A percentile compares a stretch with the other conserved stretches of the same genome.
Evolutionary conservation across 2,329 filamentous ascomycete genomes (phyloP).

Genomic region (Phialophora expanda): DNA sequence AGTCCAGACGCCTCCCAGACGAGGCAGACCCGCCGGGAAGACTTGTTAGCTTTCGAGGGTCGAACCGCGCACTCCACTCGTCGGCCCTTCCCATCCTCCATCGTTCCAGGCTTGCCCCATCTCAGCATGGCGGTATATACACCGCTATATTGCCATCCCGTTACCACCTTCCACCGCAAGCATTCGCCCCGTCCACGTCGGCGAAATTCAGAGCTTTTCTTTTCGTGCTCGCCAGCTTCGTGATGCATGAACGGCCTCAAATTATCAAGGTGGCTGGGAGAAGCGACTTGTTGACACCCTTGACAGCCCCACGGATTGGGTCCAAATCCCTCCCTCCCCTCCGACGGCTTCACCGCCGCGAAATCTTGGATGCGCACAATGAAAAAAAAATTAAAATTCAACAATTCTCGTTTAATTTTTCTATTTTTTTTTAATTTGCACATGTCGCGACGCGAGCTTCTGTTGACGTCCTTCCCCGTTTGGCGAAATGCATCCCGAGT

Average conservation of each 20-base stretch:
- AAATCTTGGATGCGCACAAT: constrained; percentile 23
- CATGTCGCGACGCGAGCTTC: constrained; percentile 10
- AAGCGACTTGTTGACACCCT: neutral
- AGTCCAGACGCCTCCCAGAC: constrained; percentile 5
- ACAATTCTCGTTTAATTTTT: neutral
- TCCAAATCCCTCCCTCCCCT: no score
- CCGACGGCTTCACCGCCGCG: constrained; percentile 8
- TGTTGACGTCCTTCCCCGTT: constrained; percentile 15
- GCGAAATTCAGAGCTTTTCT: neutral
- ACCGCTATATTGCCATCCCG: constrained; percentile 17
- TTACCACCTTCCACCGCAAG: neutral
- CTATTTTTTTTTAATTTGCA: neutral
- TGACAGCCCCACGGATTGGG: neutral
- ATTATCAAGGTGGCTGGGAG: constrained; percentile 16
- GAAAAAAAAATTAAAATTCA: constrained; percentile 17
- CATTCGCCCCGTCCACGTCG: constrained; percentile 4
- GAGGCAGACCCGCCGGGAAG: neutral
- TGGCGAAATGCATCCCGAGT: neutral
- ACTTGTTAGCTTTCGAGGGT: constrained; percentile 1
- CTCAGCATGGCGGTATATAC: constrained; percentile 28
- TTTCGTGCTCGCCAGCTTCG: neutral
- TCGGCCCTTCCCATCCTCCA: constrained; percentile 26
- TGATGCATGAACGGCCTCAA: constrained; percentile 7
- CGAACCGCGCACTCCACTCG: constrained; percentile 21
- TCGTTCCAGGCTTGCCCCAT: neutral